Conservation (phyloP, 345 rosid species). For the Hevea brasiliensis region DNA sequence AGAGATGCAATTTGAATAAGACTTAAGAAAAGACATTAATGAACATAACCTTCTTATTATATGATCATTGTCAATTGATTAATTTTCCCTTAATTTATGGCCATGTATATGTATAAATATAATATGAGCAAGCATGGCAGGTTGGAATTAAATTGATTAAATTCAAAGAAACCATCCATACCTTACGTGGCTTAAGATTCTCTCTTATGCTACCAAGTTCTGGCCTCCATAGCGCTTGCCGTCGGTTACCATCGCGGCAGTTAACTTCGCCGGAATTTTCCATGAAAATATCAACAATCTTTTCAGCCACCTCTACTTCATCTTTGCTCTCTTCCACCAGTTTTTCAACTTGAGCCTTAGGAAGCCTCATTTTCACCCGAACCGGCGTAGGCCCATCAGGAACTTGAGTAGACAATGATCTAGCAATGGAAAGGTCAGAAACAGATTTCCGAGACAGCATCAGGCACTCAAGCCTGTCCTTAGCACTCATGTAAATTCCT, state of each 20-base stretch:
- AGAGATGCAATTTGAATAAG: neutral
- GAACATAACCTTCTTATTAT: neutral
- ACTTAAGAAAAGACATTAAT: neutral
- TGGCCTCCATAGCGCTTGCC: constrained; percentile 21
- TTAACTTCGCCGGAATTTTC: constrained; percentile 6
- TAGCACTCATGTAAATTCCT: constrained; percentile 25
- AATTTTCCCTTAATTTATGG: too few species aligned
- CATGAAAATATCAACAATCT: constrained; percentile 22
- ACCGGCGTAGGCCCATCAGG: neutral
- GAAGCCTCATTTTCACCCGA: constrained; percentile 25
- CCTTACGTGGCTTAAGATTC: constrained; percentile 15
- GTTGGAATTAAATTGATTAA: neutral
- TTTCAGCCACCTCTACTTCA: constrained; percentile 22
- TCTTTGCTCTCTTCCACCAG: constrained; percentile 23
- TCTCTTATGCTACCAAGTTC: constrained; percentile 21
- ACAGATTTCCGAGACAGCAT: constrained; percentile 24
- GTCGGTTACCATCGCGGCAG: neutral
- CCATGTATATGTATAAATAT: neutral
- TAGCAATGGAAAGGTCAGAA: constrained; percentile 16
- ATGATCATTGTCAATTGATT: too few species aligned
- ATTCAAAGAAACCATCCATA: neutral
- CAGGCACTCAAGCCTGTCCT: constrained; percentile 25
- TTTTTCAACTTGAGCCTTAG: constrained; percentile 21
- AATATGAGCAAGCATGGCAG: neutral
- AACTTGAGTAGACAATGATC: neutral